A percentile compares a stretch with the other conserved stretches of the same genome.
phyloP scores from a whole-genome alignment of 1,284 basidiomycete genomes.

The Vanrija sp. region DNA sequence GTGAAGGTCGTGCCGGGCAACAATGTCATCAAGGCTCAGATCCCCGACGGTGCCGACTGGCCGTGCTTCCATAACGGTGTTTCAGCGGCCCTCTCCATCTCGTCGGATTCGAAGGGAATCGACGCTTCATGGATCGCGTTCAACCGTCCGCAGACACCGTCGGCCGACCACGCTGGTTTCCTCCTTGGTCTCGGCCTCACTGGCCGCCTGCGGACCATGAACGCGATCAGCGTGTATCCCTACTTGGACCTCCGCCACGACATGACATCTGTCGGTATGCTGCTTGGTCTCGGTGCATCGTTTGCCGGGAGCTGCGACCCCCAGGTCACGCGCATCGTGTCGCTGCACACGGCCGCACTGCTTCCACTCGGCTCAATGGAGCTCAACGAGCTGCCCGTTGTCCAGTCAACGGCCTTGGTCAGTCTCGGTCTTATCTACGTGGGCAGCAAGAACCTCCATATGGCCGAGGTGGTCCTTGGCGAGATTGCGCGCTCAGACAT shows the following conservation, averaged over 20 bases:
- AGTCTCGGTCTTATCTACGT: slow-evolving; percentile 88
- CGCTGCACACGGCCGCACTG: slow-evolving; percentile 87
- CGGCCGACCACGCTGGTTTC: slow-evolving; percentile 90
- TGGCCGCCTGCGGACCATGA: slow-evolving; percentile 80
- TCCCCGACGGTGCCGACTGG: slow-evolving; percentile 76
- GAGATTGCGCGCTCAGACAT: slow-evolving; percentile 78
- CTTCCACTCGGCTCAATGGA: slow-evolving; percentile 82
- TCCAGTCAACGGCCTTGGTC: slow-evolving; percentile 82
- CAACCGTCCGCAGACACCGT: slow-evolving; percentile 80
- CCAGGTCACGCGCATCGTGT: slow-evolving; percentile 83
- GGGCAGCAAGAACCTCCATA: slow-evolving; percentile 78
- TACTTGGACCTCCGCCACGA: slow-evolving; percentile 95
- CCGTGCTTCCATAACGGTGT: slow-evolving; percentile 98
- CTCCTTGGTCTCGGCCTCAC: slow-evolving; percentile 86
- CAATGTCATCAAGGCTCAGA: slow-evolving; percentile 52
- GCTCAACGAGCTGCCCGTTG: slow-evolving; percentile 82
- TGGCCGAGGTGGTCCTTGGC: slow-evolving; percentile 83
- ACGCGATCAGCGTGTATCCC: slow-evolving; percentile 75
- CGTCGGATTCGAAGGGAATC: slow-evolving; percentile 68
- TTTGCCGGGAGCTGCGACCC: slow-evolving; percentile 83
- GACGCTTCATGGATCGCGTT: slow-evolving; percentile 92
- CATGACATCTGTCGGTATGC: slow-evolving; percentile 84
- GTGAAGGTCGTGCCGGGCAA: slow-evolving; percentile 60
- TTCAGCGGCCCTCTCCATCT: slow-evolving; percentile 78
- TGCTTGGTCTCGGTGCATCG: slow-evolving; percentile 86